Conservation (phyloP, 306 rosid genomes). For the Cucurbita pepo region DNA sequence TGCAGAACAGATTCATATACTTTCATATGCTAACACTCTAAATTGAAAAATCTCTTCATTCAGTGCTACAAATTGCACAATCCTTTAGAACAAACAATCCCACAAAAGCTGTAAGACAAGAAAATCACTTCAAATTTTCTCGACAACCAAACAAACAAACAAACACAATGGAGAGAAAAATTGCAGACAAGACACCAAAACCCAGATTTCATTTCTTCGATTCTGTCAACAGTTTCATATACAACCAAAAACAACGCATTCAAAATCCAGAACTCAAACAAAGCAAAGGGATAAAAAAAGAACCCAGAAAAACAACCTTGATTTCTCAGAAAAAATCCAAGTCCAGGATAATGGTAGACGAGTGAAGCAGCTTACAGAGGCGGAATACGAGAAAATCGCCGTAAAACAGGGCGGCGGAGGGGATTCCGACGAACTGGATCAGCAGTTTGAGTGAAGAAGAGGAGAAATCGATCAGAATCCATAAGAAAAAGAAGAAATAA, state of each 20-base stretch:
- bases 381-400: conserved; percentile 14
- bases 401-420: conserved; percentile 13
- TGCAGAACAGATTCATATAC: neutral
- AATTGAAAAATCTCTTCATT: neutral
- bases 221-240: neutral
- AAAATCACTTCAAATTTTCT: conserved; percentile 1
- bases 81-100: neutral
- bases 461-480: conserved; percentile 21
- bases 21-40: neutral
- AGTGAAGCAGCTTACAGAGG: conserved; percentile 13
- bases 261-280: neutral
- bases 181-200: neutral
- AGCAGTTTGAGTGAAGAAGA: conserved; percentile 19
- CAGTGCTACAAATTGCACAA: neutral
- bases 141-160: neutral
- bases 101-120: neutral
- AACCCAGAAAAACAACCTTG: conserved; percentile 31
- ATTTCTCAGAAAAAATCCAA: neutral
- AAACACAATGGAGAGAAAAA: neutral
- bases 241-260: neutral
- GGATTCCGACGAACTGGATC: conserved; percentile 11
- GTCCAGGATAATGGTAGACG: neutral
- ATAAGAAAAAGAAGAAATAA: conserved; percentile 4
- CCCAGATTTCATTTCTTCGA: neutral
- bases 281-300: neutral